A percentile compares a stretch with the other conserved stretches of the same genome.
These are phyloP conservation scores for Ceratobasidium sp. DNA, from an alignment of 1,284 basidiomycete species.

Conservation along the genomic window DNA sequence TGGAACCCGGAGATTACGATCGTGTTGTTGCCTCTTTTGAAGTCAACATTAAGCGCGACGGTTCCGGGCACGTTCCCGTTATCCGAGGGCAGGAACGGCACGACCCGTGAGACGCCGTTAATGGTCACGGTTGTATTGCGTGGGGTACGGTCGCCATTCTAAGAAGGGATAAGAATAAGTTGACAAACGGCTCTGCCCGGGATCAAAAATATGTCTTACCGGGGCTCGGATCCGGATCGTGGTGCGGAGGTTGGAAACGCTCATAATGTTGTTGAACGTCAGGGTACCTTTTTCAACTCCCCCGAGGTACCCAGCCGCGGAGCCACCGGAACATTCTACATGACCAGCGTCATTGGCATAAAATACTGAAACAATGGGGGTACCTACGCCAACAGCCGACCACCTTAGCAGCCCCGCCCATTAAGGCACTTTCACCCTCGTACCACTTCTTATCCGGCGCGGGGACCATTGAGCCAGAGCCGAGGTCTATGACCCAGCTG, in stretches of 20 bases:
- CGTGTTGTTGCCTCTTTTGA: slow-evolving; percentile 48
- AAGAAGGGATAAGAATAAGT: too few species aligned
- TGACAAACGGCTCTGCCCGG: not conserved
- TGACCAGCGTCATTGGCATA: not conserved
- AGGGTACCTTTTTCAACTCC: slow-evolving; percentile 36
- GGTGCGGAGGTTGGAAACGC: slow-evolving; percentile 42
- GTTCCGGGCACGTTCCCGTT: slow-evolving; percentile 47
- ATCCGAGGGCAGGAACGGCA: slow-evolving; percentile 48
- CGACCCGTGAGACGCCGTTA: slow-evolving; percentile 46
- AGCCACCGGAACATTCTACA: slow-evolving; percentile 46
- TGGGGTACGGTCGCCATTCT: slow-evolving; percentile 48
- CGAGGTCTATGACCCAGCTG: slow-evolving; percentile 48
- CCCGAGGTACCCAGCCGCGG: slow-evolving; percentile 47
- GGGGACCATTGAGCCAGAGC: slow-evolving; percentile 31
- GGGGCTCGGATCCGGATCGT: slow-evolving; percentile 47
- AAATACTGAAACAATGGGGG: not conserved
- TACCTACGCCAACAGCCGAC: slow-evolving; percentile 3
- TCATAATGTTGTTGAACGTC: slow-evolving; percentile 44
- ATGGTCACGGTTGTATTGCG: slow-evolving; percentile 46
- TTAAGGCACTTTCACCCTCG: slow-evolving; percentile 46
- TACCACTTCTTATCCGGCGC: slow-evolving; percentile 47
- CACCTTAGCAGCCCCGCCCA: slow-evolving; percentile 23
- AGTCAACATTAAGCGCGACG: slow-evolving; percentile 44
- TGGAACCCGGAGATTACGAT: slow-evolving; percentile 32
- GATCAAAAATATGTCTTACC: slow-evolving; percentile 11